Percentiles rank a stretch among this genome's conserved stretches.
Conservation (phyloP, 2,329 filamentous ascomycete genomes). For the Metarhizium brunneum region DNA sequence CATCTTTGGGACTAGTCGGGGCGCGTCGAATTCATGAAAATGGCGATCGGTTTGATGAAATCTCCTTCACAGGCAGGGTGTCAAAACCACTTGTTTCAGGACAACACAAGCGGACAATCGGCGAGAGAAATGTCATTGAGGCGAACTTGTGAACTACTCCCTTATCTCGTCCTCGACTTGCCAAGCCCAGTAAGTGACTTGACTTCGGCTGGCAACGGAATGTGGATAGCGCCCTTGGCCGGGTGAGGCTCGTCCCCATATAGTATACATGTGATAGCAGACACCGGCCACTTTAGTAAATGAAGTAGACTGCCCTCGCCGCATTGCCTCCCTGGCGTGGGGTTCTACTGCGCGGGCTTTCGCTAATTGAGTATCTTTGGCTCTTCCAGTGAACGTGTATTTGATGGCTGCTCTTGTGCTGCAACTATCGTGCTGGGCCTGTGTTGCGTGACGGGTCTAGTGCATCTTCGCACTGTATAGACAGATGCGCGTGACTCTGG, state of each 20-base stretch:
- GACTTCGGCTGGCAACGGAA: not conserved
- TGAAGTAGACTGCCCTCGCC: no score
- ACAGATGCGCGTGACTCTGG: no score
- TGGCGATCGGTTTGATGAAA: not conserved
- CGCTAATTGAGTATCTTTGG: no score
- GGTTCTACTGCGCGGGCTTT: no score
- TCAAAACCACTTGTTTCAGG: not conserved
- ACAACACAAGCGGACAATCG: not conserved
- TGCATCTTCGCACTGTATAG: no score
- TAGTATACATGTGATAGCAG: no score
- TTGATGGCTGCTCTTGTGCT: no score
- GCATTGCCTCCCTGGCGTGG: no score
- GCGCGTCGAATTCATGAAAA: not conserved
- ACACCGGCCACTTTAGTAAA: no score
- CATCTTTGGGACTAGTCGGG: not conserved
- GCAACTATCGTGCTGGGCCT: no score
- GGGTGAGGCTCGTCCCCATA: not conserved
- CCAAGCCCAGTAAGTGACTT: not conserved
- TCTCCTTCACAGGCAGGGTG: not conserved
- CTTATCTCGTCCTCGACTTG: not conserved
- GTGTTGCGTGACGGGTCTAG: no score
- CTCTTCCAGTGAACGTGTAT: no score
- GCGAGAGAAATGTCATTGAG: not conserved
- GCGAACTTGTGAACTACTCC: not conserved
- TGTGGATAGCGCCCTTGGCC: not conserved